Evolutionary conservation across 441 rosid species (phyloP), one percentile per base, ranked within the genome.

Genomic region (Aleurites moluccanus): DNA sequence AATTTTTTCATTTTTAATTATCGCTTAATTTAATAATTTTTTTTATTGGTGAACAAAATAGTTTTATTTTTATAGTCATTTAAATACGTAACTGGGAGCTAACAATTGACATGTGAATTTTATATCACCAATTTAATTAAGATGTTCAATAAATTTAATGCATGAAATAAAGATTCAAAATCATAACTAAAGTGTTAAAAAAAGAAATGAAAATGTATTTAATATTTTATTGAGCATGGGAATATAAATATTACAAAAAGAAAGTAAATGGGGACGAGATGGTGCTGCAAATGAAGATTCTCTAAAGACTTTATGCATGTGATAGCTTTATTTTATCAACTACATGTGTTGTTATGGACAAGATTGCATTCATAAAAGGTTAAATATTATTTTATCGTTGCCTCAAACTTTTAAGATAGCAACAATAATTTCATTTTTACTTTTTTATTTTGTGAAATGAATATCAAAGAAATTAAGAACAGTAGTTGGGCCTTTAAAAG

Each of bases 261-360:
- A 13, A n/a, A 23, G 21, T 15, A 69, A 47, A 50, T 61, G 47
- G 52, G 62, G 59, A 68, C 3, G 42, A 30, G 25, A 56, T 56
- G 60, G 45, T 28, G 57, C 30, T 67, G 60, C 57, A 30, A 56
- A 63, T 53, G 67, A 65, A 73, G 65, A 62, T 70, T 74, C 72
- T 70, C n/a, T 18, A 63, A 30, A 66, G 61, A 64, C 47, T 71
- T 33, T 69, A 56, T 21, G 75, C 83, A 76, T 70, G 78, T 80
- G 83, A 65, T 49, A 77, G 65, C 65, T 77, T 80, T 56, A 65
- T 80, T 64, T 74, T 64, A 65, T 72, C 73, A 63, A 69, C 70
- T 59, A 69, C 66, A 38, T 35, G 56, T 59, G 27, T 38, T 65
- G 35, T 64, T 45, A 25, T 21, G 69, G 60, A 71, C 73, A 66